A percentile compares a stretch with the other conserved stretches of the same genome.
These are phyloP conservation scores for Heterococcus sp. DNA, from an alignment of 108 stramenopile species.

Conservation along the genomic window DNA sequence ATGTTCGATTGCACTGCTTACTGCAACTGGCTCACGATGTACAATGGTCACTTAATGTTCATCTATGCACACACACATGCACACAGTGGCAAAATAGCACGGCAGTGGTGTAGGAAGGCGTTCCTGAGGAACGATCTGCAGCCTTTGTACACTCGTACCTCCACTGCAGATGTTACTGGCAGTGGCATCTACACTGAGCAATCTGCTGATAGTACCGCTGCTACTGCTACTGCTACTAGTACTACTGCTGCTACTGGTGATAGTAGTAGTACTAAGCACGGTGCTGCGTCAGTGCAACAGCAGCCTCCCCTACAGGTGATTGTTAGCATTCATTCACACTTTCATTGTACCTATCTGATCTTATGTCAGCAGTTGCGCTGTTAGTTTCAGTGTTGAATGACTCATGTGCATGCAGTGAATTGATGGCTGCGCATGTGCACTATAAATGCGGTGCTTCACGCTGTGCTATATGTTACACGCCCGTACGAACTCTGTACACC, in stretches of 20 bases:
- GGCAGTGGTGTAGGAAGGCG: slow-evolving; percentile 72
- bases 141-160: slow-evolving; percentile 9
- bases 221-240: not conserved
- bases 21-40: no score
- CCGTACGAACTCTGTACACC: no score
- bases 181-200: not conserved
- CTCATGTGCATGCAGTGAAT: no score
- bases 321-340: no score
- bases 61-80: no score
- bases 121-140: slow-evolving; percentile 39
- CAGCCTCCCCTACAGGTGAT: no score
- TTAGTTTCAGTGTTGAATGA: not conserved
- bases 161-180: not conserved
- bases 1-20: no score
- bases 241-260: not conserved
- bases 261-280: not conserved
- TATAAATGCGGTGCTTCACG: no score
- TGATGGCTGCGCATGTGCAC: no score
- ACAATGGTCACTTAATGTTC: no score
- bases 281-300: not conserved
- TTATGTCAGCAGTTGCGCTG: not conserved
- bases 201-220: not conserved
- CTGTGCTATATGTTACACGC: no score
- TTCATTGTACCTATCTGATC: no score
- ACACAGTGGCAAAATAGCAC: slow-evolving; percentile 88